Evolutionary conservation across 768 basidiomycete species (phyloP).

Genomic region (Leccinum variicolor): DNA sequence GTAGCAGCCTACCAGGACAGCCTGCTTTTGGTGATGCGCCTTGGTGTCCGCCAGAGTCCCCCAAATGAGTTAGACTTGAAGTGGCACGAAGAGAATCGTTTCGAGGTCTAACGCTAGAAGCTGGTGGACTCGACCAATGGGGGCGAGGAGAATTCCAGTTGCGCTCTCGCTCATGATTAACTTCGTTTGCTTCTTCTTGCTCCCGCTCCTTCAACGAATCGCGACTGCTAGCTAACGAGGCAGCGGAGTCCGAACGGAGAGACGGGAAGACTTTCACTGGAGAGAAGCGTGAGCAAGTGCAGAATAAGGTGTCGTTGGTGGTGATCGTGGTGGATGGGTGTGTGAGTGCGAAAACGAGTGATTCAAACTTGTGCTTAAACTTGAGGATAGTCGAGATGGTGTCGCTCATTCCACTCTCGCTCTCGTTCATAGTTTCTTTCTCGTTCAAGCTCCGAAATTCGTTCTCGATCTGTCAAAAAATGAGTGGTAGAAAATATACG

Average conservation of each 20-base stretch:
- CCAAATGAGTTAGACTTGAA: constrained; percentile 15
- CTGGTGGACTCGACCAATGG: constrained; percentile 41
- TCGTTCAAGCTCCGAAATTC: constrained; percentile 37
- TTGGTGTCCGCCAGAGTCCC: constrained; percentile 9
- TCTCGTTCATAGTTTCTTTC: constrained; percentile 49
- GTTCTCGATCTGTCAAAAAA: constrained; percentile 41
- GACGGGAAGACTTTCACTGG: constrained; percentile 34
- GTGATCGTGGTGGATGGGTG: constrained; percentile 37
- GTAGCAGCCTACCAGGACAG: neutral
- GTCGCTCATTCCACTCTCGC: constrained; percentile 53
- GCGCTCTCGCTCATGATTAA: constrained; percentile 51
- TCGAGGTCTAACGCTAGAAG: constrained; percentile 5
- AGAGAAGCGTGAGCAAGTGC: constrained; percentile 30
- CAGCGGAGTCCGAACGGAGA: constrained; percentile 41
- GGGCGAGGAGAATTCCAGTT: constrained; percentile 70
- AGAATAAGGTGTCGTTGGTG: constrained; percentile 35
- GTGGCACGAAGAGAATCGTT: constrained; percentile 15
- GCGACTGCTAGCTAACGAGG: constrained; percentile 36
- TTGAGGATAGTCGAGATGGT: constrained; percentile 44
- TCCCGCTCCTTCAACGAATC: constrained; percentile 33
- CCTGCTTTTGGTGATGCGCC: neutral
- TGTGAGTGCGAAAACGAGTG: constrained; percentile 34
- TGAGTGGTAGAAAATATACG: neutral
- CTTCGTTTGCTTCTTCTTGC: constrained; percentile 31
- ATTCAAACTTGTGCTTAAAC: constrained; percentile 37